phyloP scores from a whole-genome alignment of 2,329 filamentous ascomycete species.

The Diaporthe batatas region DNA sequence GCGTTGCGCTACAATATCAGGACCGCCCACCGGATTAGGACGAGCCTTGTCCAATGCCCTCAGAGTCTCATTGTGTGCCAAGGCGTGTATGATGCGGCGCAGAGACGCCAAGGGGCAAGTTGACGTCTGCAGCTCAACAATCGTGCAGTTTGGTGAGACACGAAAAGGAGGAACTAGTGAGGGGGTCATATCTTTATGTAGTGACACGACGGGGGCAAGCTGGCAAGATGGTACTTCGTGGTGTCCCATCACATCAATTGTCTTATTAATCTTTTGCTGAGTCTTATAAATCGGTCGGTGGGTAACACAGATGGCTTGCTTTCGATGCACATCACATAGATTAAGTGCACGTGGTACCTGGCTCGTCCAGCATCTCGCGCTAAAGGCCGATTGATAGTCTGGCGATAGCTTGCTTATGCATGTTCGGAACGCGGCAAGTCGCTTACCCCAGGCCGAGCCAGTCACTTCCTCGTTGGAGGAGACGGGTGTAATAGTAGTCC shows the following conservation, averaged over 20 bases:
- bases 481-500: neutral
- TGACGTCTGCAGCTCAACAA: neutral
- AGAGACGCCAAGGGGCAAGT: neutral
- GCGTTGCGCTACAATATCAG: neutral
- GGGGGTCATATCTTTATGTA: neutral
- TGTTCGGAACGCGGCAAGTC: neutral
- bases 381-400: neutral
- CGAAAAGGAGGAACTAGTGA: neutral
- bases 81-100: no score
- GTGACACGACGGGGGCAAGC: neutral
- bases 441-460: neutral
- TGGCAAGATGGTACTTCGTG: neutral
- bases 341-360: conserved; percentile 14
- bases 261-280: neutral
- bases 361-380: neutral
- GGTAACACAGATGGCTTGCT: conserved; percentile 3
- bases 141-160: neutral
- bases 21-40: neutral
- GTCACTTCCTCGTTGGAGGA: neutral
- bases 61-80: neutral
- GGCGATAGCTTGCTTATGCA: neutral
- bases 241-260: neutral
- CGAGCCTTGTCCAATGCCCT: neutral
- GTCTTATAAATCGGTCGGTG: conserved; percentile 1
- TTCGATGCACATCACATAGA: conserved; percentile 1